Conservation (phyloP, 2,329 filamentous ascomycete genomes). For the Colletotrichum cuscutae region DNA sequence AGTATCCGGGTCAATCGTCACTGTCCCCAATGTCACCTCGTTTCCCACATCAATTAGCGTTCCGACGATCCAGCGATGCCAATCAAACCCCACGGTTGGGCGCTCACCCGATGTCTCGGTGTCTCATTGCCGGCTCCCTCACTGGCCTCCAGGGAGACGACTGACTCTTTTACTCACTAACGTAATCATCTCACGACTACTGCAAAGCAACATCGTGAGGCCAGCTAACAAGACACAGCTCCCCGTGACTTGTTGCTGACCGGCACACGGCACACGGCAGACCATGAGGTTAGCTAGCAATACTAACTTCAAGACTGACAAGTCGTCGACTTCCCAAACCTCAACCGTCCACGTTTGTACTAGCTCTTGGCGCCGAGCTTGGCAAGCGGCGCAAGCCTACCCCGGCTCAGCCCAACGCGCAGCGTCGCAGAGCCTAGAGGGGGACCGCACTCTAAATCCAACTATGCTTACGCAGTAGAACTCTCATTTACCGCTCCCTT, state of each 20-base stretch:
- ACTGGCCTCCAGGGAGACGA: constrained; percentile 17
- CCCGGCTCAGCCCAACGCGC: not conserved
- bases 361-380: not conserved
- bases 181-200: not conserved
- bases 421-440: not conserved
- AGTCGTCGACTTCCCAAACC: not conserved
- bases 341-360: not conserved
- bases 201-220: constrained; percentile 2
- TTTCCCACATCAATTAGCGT: not conserved
- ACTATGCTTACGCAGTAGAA: constrained; percentile 11
- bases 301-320: not conserved
- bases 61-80: constrained; percentile 22
- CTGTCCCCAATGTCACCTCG: constrained; percentile 13
- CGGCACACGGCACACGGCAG: not conserved
- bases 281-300: not conserved
- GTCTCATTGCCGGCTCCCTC: constrained; percentile 16
- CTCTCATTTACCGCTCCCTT: not conserved
- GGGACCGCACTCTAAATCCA: not conserved
- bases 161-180: not conserved
- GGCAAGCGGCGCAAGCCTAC: not conserved
- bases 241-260: not conserved
- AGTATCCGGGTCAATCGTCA: constrained; percentile 6
- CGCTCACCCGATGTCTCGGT: not conserved
- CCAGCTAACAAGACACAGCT: not conserved
- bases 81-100: constrained; percentile 10